Evolutionary conservation across 768 basidiomycete species (phyloP), one percentile per base, ranked within the genome.

Genomic region (Kwoniella newhampshirensis): DNA sequence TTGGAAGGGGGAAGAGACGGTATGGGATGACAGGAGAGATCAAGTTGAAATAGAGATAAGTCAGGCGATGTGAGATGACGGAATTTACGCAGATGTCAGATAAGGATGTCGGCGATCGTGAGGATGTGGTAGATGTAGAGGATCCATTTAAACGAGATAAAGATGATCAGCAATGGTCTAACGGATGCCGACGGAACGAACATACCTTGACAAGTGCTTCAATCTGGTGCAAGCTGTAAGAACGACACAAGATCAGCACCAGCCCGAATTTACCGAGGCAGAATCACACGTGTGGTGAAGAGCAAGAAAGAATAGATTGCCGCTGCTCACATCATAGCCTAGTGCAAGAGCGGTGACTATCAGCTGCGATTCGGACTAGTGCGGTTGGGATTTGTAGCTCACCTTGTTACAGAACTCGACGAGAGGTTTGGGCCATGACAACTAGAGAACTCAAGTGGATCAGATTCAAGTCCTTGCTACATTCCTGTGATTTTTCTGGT

Each of bases 221-320:
- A 61, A 80, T 80, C 66, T 80, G 77, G 64, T 80, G 80, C 59
- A 80, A 73, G 69, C 78, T 78, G 70, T 60, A 62, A n/a, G 35
- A 36, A 44, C 42, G 46, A 21, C 28, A 23, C 12, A n/a, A n/a
- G n/a, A n/a, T n/a, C n/a, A n/a, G n/a, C n/a, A n/a, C n/a, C n/a
- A n/a, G n/a, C n/a, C n/a, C n/a, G n/a, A n/a, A n/a, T n/a, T n/a
- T n/a, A n/a, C n/a, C n/a, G n/a, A n/a, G n/a, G n/a, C n/a, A n/a
- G n/a, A n/a, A n/a, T n/a, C n/a, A n/a, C n/a, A n/a, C n/a, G n/a
- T n/a, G n/a, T n/a, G n/a, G n/a, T n/a, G n/a, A n/a, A n/a, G 20
- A 21, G 4, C 23, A 13, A 21, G 28, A 18, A 36, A 18, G 5
- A 23, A 40, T 40, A 17, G 37, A 26, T 17, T 17, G 30, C 9